Percentiles rank a stretch among this genome's conserved stretches.
These are phyloP conservation scores for Wallacemonas collosoma DNA, from an alignment of 208 protist genomes.

Conservation along the genomic window DNA sequence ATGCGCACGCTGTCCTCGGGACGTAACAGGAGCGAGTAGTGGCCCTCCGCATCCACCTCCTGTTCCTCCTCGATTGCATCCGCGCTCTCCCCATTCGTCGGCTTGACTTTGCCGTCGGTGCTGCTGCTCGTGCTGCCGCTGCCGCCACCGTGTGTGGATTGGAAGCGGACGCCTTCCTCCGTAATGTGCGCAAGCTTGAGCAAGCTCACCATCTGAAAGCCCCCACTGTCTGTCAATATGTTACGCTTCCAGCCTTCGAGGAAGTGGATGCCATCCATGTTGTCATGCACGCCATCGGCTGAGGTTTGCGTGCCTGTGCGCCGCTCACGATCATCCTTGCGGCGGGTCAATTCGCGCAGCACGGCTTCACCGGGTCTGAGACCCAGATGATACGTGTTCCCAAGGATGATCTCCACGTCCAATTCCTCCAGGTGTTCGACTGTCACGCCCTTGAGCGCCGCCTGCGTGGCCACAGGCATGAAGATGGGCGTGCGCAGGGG, in stretches of 20 bases:
- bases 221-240: slow-evolving; percentile 98
- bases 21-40: slow-evolving; percentile 93
- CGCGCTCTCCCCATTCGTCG: slow-evolving; percentile 6
- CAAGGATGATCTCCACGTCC: slow-evolving; percentile 96
- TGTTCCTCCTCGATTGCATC: slow-evolving; percentile 12
- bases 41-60: slow-evolving; percentile 19
- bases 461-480: slow-evolving; percentile 98
- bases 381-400: slow-evolving; percentile 99
- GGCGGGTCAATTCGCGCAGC: slow-evolving; percentile 69
- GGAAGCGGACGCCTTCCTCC: slow-evolving; percentile 99
- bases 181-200: slow-evolving; percentile 96
- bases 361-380: slow-evolving; percentile 92
- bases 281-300: slow-evolving; percentile 53
- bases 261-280: slow-evolving; percentile 97
- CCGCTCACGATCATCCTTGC: slow-evolving; percentile 49
- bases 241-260: slow-evolving; percentile 96
- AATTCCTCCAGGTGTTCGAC: slow-evolving; percentile 93
- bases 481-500: slow-evolving; percentile 95
- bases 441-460: slow-evolving; percentile 96
- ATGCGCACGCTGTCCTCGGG: slow-evolving; percentile 98
- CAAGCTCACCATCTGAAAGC: slow-evolving; percentile 99
- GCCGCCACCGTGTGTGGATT: slow-evolving; percentile 96
- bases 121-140: slow-evolving; percentile 9
- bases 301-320: slow-evolving; percentile 17
- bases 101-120: neutral